These are phyloP conservation scores for Eimeria necatrix DNA, from an alignment of 169 alveolate species.

Conservation along the genomic window DNA sequence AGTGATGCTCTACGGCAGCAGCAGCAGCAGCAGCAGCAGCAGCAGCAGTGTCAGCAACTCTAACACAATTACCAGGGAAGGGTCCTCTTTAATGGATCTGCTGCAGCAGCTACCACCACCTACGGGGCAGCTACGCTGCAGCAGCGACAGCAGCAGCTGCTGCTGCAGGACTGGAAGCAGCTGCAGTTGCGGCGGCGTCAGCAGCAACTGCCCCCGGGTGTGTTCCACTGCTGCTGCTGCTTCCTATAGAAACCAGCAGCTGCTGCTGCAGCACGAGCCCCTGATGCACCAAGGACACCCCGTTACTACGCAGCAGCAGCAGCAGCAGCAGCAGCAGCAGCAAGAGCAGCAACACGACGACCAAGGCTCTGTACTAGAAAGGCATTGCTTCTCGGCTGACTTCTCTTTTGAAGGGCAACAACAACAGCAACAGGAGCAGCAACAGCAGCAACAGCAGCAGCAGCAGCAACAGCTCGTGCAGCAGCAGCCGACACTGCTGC, in stretches of 20 bases:
- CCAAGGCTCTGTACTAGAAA: neutral
- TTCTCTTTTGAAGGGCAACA: neutral
- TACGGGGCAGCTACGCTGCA: conserved; percentile 15
- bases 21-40: conserved; percentile 34
- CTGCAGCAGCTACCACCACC: conserved; percentile 18
- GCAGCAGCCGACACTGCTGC: conserved; percentile 24
- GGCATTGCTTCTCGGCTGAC: neutral
- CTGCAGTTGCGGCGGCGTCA: conserved; percentile 16
- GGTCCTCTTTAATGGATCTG: neutral
- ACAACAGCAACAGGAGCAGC: conserved; percentile 39
- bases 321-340: conserved; percentile 9
- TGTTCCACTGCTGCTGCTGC: neutral
- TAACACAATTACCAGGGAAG: neutral
- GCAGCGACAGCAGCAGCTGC: conserved; percentile 29
- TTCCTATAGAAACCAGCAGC: conserved; percentile 23
- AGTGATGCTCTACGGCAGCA: conserved; percentile 1
- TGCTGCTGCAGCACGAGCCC: conserved; percentile 43
- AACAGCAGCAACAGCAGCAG: conserved; percentile 40
- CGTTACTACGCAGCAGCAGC: conserved; percentile 28
- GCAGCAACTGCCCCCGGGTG: conserved; percentile 37
- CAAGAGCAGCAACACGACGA: conserved; percentile 25
- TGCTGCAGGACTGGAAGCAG: conserved; percentile 21
- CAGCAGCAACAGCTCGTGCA: neutral
- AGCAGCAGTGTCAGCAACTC: conserved; percentile 34
- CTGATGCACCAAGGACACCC: conserved; percentile 7